Conservation (phyloP, 805 yeast species). For the Pichia eremophila region DNA sequence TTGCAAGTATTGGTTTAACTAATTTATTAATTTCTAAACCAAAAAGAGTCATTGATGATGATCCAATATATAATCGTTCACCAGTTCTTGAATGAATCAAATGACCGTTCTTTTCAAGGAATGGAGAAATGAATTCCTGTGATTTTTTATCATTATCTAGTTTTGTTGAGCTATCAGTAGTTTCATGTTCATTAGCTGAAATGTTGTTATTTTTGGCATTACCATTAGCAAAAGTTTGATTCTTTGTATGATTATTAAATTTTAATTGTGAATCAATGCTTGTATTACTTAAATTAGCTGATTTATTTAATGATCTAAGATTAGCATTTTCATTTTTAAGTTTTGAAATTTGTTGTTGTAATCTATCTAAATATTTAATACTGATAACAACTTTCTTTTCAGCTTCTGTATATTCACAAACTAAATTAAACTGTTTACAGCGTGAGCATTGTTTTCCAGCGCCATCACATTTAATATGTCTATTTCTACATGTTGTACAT, state of each 20-base stretch:
- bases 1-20: conserved; percentile 18
- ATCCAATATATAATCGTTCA: conserved; percentile 66
- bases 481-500: conserved; percentile 58
- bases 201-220: background rate
- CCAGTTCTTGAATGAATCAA: conserved; percentile 69
- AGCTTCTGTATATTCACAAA: conserved; percentile 65
- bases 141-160: conserved; percentile 9
- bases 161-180: background rate
- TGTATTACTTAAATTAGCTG: conserved; percentile 11
- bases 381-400: conserved; percentile 67
- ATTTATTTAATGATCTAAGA: conserved; percentile 30
- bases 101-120: conserved; percentile 62
- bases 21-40: conserved; percentile 65
- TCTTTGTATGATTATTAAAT: background rate
- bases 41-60: conserved; percentile 75
- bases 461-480: conserved; percentile 73
- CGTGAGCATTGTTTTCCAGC: conserved; percentile 58
- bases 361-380: conserved; percentile 53
- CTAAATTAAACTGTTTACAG: conserved; percentile 44
- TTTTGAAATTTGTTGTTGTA: conserved; percentile 59
- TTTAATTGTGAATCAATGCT: background rate
- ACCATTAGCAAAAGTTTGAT: background rate
- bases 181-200: too few relatives aligned
- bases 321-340: conserved; percentile 58
- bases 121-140: conserved; percentile 58